Evolutionary conservation across 805 yeast species (phyloP).

Genomic region (Ogataea neopini): DNA sequence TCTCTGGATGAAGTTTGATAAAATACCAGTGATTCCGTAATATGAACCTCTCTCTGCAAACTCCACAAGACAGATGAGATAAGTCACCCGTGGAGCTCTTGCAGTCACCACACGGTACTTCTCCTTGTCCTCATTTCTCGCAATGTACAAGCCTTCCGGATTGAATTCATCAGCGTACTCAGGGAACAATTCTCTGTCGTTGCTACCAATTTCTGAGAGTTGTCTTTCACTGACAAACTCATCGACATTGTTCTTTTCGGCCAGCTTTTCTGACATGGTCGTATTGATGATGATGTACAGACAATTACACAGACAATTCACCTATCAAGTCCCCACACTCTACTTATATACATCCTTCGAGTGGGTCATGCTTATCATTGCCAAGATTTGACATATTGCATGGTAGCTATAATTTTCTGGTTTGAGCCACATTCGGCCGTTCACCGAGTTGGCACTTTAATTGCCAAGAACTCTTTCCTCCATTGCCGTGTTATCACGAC

Average conservation of each 20-base stretch:
- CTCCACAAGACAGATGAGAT: constrained; percentile 51
- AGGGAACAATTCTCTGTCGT: constrained; percentile 20
- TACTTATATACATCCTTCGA: not conserved
- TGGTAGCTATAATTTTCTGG: no score
- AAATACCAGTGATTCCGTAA: constrained; percentile 46
- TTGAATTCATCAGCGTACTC: constrained; percentile 34
- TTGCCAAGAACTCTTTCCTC: not conserved
- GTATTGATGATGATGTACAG: not conserved
- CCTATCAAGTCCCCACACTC: not conserved
- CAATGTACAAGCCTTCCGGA: constrained; percentile 31
- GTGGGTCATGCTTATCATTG: not conserved
- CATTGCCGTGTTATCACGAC: no score
- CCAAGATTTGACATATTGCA: no score
- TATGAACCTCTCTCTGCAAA: constrained; percentile 59
- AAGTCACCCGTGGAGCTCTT: constrained; percentile 47
- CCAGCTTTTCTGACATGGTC: not conserved
- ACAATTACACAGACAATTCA: no score
- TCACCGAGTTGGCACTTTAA: not conserved
- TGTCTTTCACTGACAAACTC: not conserved
- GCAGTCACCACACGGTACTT: constrained; percentile 43
- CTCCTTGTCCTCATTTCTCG: constrained; percentile 33
- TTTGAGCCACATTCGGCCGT: not conserved
- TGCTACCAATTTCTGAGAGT: not conserved
- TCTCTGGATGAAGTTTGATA: constrained; percentile 51
- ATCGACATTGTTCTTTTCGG: not conserved